Evolutionary conservation across 306 rosid species (phyloP), one percentile per base, ranked within the genome.

Genomic region (Cucurbita argyrosperma): DNA sequence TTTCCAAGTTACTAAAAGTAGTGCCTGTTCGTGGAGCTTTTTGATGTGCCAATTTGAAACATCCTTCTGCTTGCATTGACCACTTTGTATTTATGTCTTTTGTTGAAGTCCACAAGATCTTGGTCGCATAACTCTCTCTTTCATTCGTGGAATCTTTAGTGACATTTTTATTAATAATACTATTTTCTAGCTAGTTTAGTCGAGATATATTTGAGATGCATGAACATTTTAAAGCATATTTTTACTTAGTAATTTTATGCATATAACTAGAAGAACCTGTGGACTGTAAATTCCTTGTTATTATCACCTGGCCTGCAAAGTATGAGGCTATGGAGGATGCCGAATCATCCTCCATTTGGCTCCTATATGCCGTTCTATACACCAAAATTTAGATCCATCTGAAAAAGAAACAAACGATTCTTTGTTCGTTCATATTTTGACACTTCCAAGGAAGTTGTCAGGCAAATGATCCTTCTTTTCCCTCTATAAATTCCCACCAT

Each of bases 1-100:
- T 94, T 71, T 91, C 97, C 40, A 84, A 77, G 82, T 81, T 89
- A 76, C 71, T 94, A 74, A 94, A 88, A 92, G 68, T 71, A 12
- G 84, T 87, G 74, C 85, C 86, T 11, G 80, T 51, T 43, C 62
- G 75, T 82, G 37, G 82, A 76, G 80, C 57, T 45, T 57, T 86
- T 82, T 93, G 77, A 65, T 42, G 53, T n/a, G 6, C 18, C 8
- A 19, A 43, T 46, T 58, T 19, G 26, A 21, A 49, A 68, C 38
- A 45, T 46, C 21, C 4, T 12, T 45, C 4, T 12, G 55, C 10
- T 21, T 18, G 8, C n/a, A 46, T 46, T 47, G 18, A 67, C 23
- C 39, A 45, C 42, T 62, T 60, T 7, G 49, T 39, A 63, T 47
- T 42, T 42, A 15, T 11, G 26, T 66, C 37, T 66, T 68, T 49